Base-by-base conservation (phyloP, 768 basidiomycete species). In the Epithele typhae region DNA sequence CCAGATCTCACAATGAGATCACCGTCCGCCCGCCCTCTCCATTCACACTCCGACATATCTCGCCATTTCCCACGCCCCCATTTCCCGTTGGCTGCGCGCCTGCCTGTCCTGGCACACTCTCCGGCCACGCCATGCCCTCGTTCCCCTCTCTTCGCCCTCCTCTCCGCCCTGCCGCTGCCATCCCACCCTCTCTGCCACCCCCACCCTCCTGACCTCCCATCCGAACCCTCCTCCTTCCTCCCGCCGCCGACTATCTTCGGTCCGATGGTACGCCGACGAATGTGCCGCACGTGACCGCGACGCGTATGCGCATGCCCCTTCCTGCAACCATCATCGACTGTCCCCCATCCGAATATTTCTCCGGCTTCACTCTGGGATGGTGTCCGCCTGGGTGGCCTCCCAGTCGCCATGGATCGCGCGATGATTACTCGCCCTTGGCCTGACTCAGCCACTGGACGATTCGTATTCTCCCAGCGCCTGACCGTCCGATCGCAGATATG, bases 61-160 rank as follows among this genome's bases (percentile, higher is more conserved):
- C 34, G 37, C 32, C 17, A 18, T 14, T 19, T 25, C 43, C 25
- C 17, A 21, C 18, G 9, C 46, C 44, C 43, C 48, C 48, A 35
- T 33, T 38, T n/a, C 27, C 32, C 18, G 18, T 32, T 11, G n/a
- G n/a, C n/a, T n/a, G n/a, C 43, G 14, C 17, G 19, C 43, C 43
- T 34, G 17, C 48, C 43, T 10, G 22, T 42, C 40, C 22, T 14
- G 44, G 49, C 44, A 24, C 34, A 8, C 44, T 51, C 40, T 42
- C 49, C 35, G 25, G n/a, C 49, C 49, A 51, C 49, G 49, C 49
- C 49, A 27, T 32, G n/a, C 19, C 49, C 49, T 36, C 49, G 49
- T 51, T 51, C 42, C 46, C n/a, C n/a, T n/a, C n/a, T n/a, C n/a
- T n/a, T n/a, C n/a, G n/a, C 18, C 35, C 49, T 44, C 34, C 43